Base-by-base conservation (phyloP, 2,329 filamentous ascomycete species). In the Phialocephala subalpina region DNA sequence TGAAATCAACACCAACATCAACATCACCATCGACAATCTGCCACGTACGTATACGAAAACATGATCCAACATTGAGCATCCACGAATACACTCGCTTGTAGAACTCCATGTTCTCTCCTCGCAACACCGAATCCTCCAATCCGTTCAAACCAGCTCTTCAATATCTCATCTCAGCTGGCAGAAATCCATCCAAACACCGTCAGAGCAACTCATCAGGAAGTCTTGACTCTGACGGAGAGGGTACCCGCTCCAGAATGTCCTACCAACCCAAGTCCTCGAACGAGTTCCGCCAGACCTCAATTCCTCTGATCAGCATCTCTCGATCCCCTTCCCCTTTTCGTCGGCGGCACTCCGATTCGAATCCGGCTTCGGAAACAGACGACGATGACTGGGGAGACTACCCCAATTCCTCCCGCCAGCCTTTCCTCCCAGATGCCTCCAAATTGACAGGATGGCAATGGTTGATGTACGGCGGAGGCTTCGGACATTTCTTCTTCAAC, bases 401-500 rank as follows among this genome's bases (percentile, higher is more conserved):
- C 77, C 78, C 64, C 14, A 66, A 66, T 70, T 83, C 62, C 72
- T 80, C 63, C 66, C 73, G 67, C 67, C 73, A 68, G 68, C 78
- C 72, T 67, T 79, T 67, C 72, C 72, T 66, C 66, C 73, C 64
- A 59, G 72, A 71, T 25, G 62, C 67, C 27, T 62, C 60, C 14
- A 75, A 71, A 49, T 62, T 69, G 12, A 75, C 69, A 18, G 73
- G 74, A 11, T 79, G 77, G 77, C 76, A 71, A 67, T 70, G 73
- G 16, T 62, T 79, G 20, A 68, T 79, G 57, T 71, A 78, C 14
- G 77, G 77, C 40, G 82, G 82, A 27, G 81, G 81, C 7, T 72
- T 84, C n/a, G 83, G 82, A 1, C 77, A 78, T 60, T 84, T 82
- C 71, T 76, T 85, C 60, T 82, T 83, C 69, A 79, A 79, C 14